Evolutionary conservation across 1,139 yeast species (phyloP), one percentile per base, ranked within the genome.

Genomic region (Kazachstania sp.): DNA sequence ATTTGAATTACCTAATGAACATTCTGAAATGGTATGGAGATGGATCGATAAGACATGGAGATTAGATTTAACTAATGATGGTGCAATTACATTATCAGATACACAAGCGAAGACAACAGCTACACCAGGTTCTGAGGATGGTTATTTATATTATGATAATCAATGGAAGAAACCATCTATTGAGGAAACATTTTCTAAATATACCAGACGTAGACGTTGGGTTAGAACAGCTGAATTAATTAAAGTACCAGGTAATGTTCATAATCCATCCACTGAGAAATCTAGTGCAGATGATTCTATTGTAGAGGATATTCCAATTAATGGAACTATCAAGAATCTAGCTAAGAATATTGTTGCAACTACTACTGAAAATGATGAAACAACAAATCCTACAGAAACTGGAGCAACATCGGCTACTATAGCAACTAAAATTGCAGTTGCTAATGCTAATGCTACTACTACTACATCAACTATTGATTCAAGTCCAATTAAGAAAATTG

Each of bases 31-130:
- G 71, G 73, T 73, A 35, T 92, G 98, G 98, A 75, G 86, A 62
- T 92, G 97, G 97, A 87, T 88, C 20, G 97, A 92, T 64, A 80
- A 80, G 64, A 78, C 92, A 0, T 92, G 98, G 98, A 73, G 92
- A 56, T 73, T 90, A 49, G 98, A 90, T 66, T 71, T 86, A 54
- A 83, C 95, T 9, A 87, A 86, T 58, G 96, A 87, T 63, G 95
- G 95, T 2, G 83, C 95, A 3, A 76, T 88, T 45, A 83, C 83
- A 43, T 70, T 85, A 49, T 76, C 86, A 19, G 76, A 78, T 40
- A 73, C 82, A 11, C 80, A 79, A 57, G 74, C 86, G 44, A 82
- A 79, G 59, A 79, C 94, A 2, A 82, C 87, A 0, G 87, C 94
- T 1, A 83, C 86, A 58, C 97, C 97, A 12, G 70, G 73, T 16